These are phyloP conservation scores for Rhodocollybia butyracea DNA, from an alignment of 768 basidiomycete species.

Conservation along the genomic window DNA sequence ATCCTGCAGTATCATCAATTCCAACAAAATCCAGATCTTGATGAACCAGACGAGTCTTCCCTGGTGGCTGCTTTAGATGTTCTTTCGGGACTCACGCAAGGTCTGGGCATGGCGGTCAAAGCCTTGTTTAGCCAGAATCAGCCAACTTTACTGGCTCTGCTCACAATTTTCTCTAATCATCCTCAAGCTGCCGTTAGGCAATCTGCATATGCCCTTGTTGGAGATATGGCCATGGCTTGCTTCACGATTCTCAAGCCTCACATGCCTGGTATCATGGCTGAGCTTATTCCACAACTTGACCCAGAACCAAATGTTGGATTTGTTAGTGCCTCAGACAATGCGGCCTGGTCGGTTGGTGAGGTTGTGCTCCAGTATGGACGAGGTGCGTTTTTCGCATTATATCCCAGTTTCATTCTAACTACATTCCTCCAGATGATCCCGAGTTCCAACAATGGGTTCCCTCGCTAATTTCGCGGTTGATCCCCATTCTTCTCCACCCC, in stretches of 20 bases:
- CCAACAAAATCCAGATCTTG: slow-evolving; percentile 85
- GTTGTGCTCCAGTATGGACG: slow-evolving; percentile 89
- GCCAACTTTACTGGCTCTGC: slow-evolving; percentile 76
- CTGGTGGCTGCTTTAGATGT: slow-evolving; percentile 97
- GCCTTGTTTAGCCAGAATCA: slow-evolving; percentile 63
- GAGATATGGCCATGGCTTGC: slow-evolving; percentile 96
- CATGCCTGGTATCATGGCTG: slow-evolving; percentile 86
- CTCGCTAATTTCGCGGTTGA: slow-evolving; percentile 80
- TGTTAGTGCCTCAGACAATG: slow-evolving; percentile 97
- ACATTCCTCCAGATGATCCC: slow-evolving; percentile 52
- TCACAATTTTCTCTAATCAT: slow-evolving; percentile 90
- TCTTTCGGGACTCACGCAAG: slow-evolving; percentile 93
- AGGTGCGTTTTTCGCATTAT: slow-evolving; percentile 40
- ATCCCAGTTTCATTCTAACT: background rate
- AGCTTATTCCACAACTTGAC: slow-evolving; percentile 86
- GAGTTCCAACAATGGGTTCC: slow-evolving; percentile 94
- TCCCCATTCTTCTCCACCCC: slow-evolving; percentile 89
- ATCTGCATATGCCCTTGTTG: slow-evolving; percentile 96
- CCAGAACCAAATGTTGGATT: slow-evolving; percentile 92
- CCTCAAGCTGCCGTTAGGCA: slow-evolving; percentile 95
- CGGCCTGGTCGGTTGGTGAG: slow-evolving; percentile 98
- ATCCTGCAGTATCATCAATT: slow-evolving; percentile 86
- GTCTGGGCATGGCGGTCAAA: slow-evolving; percentile 77
- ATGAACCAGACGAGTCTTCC: slow-evolving; percentile 96
- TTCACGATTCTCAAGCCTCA: slow-evolving; percentile 82